Evolutionary conservation across 345 rosid species (phyloP).

Genomic region (Microcos paniculata): DNA sequence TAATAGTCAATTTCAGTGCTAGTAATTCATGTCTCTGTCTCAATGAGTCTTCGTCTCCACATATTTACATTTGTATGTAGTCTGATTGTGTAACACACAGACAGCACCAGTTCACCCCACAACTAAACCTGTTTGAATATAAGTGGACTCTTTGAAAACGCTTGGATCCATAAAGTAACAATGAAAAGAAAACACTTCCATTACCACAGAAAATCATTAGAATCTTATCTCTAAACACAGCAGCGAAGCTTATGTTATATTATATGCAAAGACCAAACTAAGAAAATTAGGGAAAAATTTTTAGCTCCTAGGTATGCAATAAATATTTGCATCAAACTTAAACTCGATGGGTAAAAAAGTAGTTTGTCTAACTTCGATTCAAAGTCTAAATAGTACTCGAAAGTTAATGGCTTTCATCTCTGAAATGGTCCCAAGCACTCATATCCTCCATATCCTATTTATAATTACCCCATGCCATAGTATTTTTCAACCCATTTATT

Average conservation of each 20-base stretch:
- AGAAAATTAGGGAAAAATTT: neutral
- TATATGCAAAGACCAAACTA: neutral
- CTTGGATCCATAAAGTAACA: neutral
- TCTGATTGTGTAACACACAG: conserved; percentile 9
- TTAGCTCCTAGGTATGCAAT: too few species aligned
- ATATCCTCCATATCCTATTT: too few species aligned
- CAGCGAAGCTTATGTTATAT: neutral
- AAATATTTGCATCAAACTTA: too few species aligned
- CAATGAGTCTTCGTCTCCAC: neutral
- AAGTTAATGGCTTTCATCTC: neutral
- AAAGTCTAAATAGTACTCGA: too few species aligned
- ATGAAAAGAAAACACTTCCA: neutral
- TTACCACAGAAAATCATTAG: neutral
- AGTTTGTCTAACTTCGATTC: too few species aligned
- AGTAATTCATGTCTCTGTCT: neutral
- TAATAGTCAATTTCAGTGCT: conserved; percentile 14
- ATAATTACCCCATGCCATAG: conserved; percentile 10
- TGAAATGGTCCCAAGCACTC: conserved; percentile 14
- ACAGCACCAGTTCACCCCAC: conserved; percentile 7
- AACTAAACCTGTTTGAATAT: neutral
- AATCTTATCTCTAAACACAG: neutral
- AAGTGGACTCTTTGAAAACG: neutral
- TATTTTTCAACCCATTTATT: conserved; percentile 12
- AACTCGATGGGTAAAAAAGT: too few species aligned
- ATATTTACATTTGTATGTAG: conserved; percentile 10